Percentiles rank a stretch among this genome's conserved stretches.
These are phyloP conservation scores for Annulohypoxylon maeteangense DNA, from an alignment of 495 filamentous ascomycete genomes.

Conservation along the genomic window DNA sequence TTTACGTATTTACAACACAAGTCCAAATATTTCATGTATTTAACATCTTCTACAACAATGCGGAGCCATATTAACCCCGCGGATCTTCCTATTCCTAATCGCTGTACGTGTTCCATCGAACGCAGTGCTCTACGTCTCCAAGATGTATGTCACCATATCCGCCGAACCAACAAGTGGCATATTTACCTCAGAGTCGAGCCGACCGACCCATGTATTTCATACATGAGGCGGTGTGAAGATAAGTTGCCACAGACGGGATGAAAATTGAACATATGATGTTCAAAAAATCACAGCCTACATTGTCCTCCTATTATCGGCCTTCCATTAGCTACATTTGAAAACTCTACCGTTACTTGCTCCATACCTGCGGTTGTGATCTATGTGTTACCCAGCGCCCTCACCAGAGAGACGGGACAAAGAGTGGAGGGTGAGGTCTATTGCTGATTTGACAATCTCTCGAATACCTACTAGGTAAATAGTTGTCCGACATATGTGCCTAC, in stretches of 20 bases:
- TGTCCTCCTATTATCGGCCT: conserved; percentile 27
- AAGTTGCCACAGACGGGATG: conserved; percentile 15
- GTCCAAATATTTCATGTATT: neutral
- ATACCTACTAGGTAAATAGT: no score
- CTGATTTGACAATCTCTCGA: conserved; percentile 56
- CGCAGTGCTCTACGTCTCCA: conserved; percentile 11
- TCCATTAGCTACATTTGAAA: conserved; percentile 14
- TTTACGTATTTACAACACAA: neutral
- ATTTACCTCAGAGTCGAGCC: neutral
- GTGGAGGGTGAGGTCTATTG: conserved; percentile 46
- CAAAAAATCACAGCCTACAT: conserved; percentile 14
- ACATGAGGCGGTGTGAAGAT: conserved; percentile 38
- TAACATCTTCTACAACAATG: neutral
- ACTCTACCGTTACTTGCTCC: conserved; percentile 14
- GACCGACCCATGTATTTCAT: conserved; percentile 29
- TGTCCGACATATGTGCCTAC: conserved; percentile 37
- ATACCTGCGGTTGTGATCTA: conserved; percentile 7
- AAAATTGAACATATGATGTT: conserved; percentile 33
- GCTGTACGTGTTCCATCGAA: conserved; percentile 13
- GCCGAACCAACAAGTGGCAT: conserved; percentile 6
- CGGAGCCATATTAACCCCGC: neutral
- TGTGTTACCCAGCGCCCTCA: conserved; percentile 19
- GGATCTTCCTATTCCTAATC: conserved; percentile 8
- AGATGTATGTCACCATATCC: conserved; percentile 24
- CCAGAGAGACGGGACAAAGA: conserved; percentile 23